Percentiles rank a stretch among this genome's conserved stretches.
phyloP scores from a whole-genome alignment of 768 basidiomycete genomes.

The Leccinum aurantiacum region DNA sequence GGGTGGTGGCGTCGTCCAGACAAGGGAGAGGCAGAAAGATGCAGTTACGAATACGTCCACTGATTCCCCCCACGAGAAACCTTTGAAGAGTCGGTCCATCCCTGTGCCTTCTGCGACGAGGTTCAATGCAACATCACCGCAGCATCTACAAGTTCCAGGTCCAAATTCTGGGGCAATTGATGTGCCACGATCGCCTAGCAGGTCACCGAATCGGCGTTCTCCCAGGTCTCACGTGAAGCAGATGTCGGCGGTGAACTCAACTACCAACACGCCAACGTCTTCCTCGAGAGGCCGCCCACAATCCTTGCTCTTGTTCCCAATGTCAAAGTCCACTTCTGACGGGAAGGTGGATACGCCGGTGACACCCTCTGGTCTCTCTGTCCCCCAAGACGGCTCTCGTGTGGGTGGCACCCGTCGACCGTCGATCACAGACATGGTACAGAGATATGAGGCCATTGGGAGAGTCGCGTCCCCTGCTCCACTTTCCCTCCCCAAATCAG shows the following conservation, averaged over 20 bases:
- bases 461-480: conserved; percentile 32
- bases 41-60: conserved; percentile 16
- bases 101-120: conserved; percentile 20
- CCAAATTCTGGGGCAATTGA: conserved; percentile 16
- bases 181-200: conserved; percentile 28
- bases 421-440: conserved; percentile 87
- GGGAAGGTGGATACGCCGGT: conserved; percentile 37
- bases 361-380: conserved; percentile 41
- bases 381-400: conserved; percentile 49
- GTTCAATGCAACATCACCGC: conserved; percentile 24
- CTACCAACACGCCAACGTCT: conserved; percentile 29
- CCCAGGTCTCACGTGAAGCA: conserved; percentile 33
- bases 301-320: conserved; percentile 75
- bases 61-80: conserved; percentile 19
- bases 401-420: conserved; percentile 50
- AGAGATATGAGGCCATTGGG: conserved; percentile 69
- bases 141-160: conserved; percentile 24
- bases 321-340: conserved; percentile 39
- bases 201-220: conserved; percentile 30
- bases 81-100: conserved; percentile 23
- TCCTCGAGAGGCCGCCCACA: conserved; percentile 65
- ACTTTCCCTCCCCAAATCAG: conserved; percentile 36
- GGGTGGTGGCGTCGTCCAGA: too few relatives aligned
- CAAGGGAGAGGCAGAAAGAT: conserved; percentile 44
- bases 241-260: conserved; percentile 26